A percentile compares a stretch with the other conserved stretches of the same genome.
Evolutionary conservation across 768 basidiomycete species (phyloP).

Genomic region (Megacollybia marginata): DNA sequence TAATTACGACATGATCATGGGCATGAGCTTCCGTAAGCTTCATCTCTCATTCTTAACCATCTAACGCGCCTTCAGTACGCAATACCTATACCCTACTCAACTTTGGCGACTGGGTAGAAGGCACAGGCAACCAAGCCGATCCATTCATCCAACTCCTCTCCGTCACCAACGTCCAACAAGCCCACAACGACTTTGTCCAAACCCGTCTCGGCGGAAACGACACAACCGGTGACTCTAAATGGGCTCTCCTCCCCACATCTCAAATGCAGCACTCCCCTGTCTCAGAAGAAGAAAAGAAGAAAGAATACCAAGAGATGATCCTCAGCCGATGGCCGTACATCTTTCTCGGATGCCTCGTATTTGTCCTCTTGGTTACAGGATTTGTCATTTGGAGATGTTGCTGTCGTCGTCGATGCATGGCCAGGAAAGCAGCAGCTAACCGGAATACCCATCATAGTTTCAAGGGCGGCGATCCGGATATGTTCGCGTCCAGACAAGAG

Average conservation of each 20-base stretch:
- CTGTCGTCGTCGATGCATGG: constrained; percentile 15
- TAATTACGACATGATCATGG: constrained; percentile 77
- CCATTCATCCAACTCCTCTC: constrained; percentile 71
- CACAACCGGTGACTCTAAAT: constrained; percentile 44
- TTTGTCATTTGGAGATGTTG: constrained; percentile 58
- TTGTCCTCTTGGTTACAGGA: constrained; percentile 37
- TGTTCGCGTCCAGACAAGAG: too few relatives aligned
- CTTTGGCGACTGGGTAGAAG: constrained; percentile 62
- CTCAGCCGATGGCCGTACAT: constrained; percentile 74
- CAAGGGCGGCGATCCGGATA: too few relatives aligned
- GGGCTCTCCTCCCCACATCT: constrained; percentile 51
- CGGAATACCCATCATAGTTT: too few relatives aligned
- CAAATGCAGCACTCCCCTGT: constrained; percentile 60
- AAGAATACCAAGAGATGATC: constrained; percentile 52
- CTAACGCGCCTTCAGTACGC: constrained; percentile 43
- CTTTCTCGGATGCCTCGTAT: constrained; percentile 48
- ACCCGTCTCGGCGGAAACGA: constrained; percentile 55
- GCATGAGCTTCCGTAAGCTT: constrained; percentile 63
- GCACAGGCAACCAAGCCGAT: constrained; percentile 32
- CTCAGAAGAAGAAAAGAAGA: constrained; percentile 57
- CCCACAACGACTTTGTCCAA: constrained; percentile 60
- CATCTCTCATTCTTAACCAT: not conserved
- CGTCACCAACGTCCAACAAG: constrained; percentile 41
- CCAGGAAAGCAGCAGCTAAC: too few relatives aligned
- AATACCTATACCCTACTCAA: constrained; percentile 68